A percentile compares a stretch with the other conserved stretches of the same genome.
phyloP scores from a whole-genome alignment of 805 yeast genomes.

The Cyberlindnera petersonii region DNA sequence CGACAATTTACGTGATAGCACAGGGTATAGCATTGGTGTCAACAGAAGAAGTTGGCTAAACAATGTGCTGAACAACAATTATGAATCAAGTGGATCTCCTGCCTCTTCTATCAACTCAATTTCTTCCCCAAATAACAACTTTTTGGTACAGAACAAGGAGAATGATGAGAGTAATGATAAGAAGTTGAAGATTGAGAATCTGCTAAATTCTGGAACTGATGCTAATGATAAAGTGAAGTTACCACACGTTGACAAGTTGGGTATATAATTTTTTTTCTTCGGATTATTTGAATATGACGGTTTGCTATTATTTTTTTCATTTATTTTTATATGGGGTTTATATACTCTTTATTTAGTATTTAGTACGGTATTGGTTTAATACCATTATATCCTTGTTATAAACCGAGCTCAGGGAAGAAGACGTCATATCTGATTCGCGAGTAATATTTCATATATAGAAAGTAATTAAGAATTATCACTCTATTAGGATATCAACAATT shows the following conservation, averaged over 20 bases:
- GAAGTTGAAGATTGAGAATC: constrained; percentile 20
- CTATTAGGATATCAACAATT: too few relatives aligned
- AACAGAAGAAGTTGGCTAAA: constrained; percentile 21
- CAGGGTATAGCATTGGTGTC: constrained; percentile 3
- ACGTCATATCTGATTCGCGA: too few relatives aligned
- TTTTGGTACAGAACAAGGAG: constrained; percentile 5
- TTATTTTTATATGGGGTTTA: too few relatives aligned
- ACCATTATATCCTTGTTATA: too few relatives aligned
- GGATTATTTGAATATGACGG: too few relatives aligned
- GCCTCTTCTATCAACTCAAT: constrained; percentile 9
- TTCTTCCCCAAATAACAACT: constrained; percentile 10
- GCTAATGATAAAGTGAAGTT: constrained; percentile 10
- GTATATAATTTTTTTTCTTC: constrained; percentile 14
- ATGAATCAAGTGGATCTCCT: constrained; percentile 10
- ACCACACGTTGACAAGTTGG: constrained; percentile 24
- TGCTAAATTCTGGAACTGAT: constrained; percentile 14
- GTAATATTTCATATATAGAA: too few relatives aligned
- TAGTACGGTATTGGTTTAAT: too few relatives aligned
- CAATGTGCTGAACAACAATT: constrained; percentile 17
- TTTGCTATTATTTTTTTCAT: too few relatives aligned
- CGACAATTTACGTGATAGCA: constrained; percentile 5
- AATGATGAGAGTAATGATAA: constrained; percentile 11
- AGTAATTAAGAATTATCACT: too few relatives aligned
- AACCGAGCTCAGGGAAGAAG: too few relatives aligned
- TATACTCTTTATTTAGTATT: too few relatives aligned